Percentiles rank a stretch among this genome's conserved stretches.
phyloP scores from a whole-genome alignment of 306 rosid genomes.

The Inga oerstediana region DNA sequence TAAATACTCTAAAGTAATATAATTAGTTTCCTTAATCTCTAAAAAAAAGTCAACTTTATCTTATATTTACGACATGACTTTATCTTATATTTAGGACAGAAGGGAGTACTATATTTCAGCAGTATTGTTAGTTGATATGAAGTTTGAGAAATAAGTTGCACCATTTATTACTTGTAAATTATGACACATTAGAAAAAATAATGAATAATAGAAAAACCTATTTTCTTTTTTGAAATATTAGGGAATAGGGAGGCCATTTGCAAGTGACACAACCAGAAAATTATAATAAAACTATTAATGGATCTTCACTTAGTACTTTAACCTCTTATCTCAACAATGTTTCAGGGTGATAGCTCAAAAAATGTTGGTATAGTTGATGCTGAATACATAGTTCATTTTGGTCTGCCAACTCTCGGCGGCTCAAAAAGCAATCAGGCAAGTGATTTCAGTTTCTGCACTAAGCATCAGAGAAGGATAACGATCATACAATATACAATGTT shows the following conservation, averaged over 20 bases:
- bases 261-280: background rate
- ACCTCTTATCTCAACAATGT: constrained; percentile 18
- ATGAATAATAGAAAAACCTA: background rate
- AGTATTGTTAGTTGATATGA: background rate
- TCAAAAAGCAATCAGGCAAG: constrained; percentile 61
- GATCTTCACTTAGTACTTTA: background rate
- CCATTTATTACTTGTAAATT: background rate
- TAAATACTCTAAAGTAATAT: no score
- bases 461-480: background rate
- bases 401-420: constrained; percentile 87
- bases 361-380: constrained; percentile 86
- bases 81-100: no score
- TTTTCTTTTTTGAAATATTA: background rate
- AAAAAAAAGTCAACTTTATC: no score
- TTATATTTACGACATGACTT: no score
- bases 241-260: background rate
- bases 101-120: no score
- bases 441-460: background rate
- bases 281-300: background rate
- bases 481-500: background rate
- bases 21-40: no score
- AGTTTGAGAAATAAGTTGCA: background rate
- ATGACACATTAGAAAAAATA: background rate
- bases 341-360: constrained; percentile 73
- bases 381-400: constrained; percentile 82